Evolutionary conservation across 106 monocot species (phyloP).

Genomic region (Gastrodia elata): DNA sequence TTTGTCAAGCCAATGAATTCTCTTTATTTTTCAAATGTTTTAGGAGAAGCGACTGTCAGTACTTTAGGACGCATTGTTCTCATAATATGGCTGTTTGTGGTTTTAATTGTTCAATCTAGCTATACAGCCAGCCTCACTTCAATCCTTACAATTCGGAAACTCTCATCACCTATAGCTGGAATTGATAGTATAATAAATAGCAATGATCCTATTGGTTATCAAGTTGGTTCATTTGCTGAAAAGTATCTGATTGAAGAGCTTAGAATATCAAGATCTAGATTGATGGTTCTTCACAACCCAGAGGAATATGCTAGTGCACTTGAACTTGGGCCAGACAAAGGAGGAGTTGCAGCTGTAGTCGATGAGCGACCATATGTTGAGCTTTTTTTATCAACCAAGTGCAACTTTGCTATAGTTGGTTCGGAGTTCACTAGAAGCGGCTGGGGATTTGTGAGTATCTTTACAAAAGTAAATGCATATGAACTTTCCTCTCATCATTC

Average conservation of each 20-base stretch:
- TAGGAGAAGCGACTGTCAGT: slow-evolving; percentile 50
- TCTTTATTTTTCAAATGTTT: background rate
- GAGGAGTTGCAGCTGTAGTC: slow-evolving; percentile 70
- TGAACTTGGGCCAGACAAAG: slow-evolving; percentile 61
- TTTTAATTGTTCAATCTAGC: slow-evolving; percentile 58
- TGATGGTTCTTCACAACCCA: slow-evolving; percentile 35
- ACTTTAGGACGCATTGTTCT: slow-evolving; percentile 42
- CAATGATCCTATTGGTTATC: slow-evolving; percentile 68
- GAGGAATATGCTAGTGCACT: slow-evolving; percentile 47
- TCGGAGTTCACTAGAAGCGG: slow-evolving; percentile 75
- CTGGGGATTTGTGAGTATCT: slow-evolving; percentile 85
- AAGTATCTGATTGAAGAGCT: slow-evolving; percentile 62
- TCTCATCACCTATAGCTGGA: slow-evolving; percentile 49
- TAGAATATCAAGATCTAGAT: slow-evolving; percentile 46
- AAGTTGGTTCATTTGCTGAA: slow-evolving; percentile 69
- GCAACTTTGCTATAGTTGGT: slow-evolving; percentile 48
- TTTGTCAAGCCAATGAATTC: background rate
- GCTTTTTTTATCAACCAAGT: slow-evolving; percentile 47
- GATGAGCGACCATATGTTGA: slow-evolving; percentile 73
- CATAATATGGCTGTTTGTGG: slow-evolving; percentile 66
- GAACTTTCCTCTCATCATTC: background rate
- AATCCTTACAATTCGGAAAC: slow-evolving; percentile 51
- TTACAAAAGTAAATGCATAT: background rate
- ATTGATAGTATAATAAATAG: slow-evolving; percentile 50
- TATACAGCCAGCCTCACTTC: slow-evolving; percentile 74